Conservation (phyloP, 2,329 filamentous ascomycete genomes). For the Colletotrichum gigasporum region DNA sequence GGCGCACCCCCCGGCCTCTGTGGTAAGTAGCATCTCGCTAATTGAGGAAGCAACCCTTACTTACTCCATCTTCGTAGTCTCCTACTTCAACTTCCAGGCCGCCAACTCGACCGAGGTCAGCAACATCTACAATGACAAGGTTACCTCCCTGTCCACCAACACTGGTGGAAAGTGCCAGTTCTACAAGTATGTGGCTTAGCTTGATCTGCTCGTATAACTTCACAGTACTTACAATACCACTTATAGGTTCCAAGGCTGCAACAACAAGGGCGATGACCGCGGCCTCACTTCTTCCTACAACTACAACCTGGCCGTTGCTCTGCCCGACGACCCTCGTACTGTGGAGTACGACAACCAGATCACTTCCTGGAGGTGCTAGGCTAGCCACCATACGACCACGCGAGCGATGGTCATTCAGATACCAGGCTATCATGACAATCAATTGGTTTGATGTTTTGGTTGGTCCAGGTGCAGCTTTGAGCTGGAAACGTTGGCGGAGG, state of each 20-base stretch:
- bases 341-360: constrained; percentile 23
- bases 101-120: constrained; percentile 11
- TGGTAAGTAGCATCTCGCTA: neutral
- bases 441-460: too few relatives aligned
- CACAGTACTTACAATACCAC: neutral
- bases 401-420: too few relatives aligned
- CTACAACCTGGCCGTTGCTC: constrained; percentile 18
- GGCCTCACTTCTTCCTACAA: constrained; percentile 20
- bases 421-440: too few relatives aligned
- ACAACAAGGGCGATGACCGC: constrained; percentile 29
- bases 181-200: constrained; percentile 7
- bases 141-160: constrained; percentile 20
- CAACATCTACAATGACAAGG: constrained; percentile 15
- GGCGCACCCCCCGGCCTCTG: constrained; percentile 10
- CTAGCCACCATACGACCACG: too few relatives aligned
- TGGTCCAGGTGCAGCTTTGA: too few relatives aligned
- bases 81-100: constrained; percentile 14
- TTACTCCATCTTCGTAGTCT: neutral
- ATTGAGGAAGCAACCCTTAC: neutral
- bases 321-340: constrained; percentile 16
- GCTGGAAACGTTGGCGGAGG: too few relatives aligned
- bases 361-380: constrained; percentile 26
- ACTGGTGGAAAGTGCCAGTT: constrained; percentile 26
- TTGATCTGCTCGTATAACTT: neutral
- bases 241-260: constrained; percentile 15